Percentiles rank a stretch among this genome's conserved stretches.
These are phyloP conservation scores for Hericium coralloides DNA, from an alignment of 768 basidiomycete genomes.

Conservation along the genomic window DNA sequence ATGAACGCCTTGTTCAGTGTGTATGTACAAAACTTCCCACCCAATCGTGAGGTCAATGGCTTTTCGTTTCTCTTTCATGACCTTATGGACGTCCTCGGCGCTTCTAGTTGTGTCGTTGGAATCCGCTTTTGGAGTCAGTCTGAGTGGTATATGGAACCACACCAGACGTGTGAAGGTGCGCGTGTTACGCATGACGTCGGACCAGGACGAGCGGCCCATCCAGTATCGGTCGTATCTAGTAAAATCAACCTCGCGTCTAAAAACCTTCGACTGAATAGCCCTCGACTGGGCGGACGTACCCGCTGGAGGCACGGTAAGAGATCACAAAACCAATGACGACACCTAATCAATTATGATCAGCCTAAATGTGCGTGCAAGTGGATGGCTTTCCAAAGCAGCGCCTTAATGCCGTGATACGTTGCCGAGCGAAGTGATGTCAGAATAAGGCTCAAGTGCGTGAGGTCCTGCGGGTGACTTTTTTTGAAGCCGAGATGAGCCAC, in stretches of 20 bases:
- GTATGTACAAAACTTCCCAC: conserved; percentile 21
- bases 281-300: conserved; percentile 32
- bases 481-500: too few relatives aligned
- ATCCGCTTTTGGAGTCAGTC: conserved; percentile 34
- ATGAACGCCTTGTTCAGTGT: too few relatives aligned
- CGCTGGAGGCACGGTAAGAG: conserved; percentile 53
- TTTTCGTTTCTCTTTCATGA: conserved; percentile 54
- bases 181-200: conserved; percentile 43
- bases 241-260: not conserved
- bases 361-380: too few relatives aligned
- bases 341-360: conserved; percentile 26
- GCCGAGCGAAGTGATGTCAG: too few relatives aligned
- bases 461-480: too few relatives aligned
- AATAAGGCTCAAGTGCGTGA: too few relatives aligned
- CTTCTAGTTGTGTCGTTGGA: conserved; percentile 21
- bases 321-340: conserved; percentile 52
- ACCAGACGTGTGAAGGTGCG: conserved; percentile 43
- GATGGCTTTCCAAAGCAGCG: too few relatives aligned
- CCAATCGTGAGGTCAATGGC: conserved; percentile 52
- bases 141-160: conserved; percentile 55
- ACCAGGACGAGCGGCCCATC: conserved; percentile 46
- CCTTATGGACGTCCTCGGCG: conserved; percentile 34
- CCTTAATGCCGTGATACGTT: too few relatives aligned
- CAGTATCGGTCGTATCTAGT: conserved; percentile 55
- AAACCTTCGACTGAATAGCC: not conserved